These are phyloP conservation scores for Globisporangium cederbergense DNA, from an alignment of 352 stramenopile genomes.

Conservation along the genomic window DNA sequence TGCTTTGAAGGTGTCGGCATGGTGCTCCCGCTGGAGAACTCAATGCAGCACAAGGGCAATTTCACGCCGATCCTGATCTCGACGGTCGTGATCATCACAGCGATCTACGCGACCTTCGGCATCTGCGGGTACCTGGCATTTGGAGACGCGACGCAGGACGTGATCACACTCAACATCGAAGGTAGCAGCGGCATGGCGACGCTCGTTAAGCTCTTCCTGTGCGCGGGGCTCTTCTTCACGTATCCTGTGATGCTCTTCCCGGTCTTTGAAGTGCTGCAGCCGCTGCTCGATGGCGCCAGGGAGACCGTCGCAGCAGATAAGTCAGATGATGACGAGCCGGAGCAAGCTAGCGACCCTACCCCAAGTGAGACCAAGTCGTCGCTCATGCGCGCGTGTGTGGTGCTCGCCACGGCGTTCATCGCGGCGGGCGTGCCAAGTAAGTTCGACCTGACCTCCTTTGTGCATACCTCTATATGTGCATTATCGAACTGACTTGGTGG, in stretches of 20 bases:
- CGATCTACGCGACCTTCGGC: slow-evolving; percentile 87
- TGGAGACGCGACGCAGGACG: slow-evolving; percentile 70
- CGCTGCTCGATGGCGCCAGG: slow-evolving; percentile 28
- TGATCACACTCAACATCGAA: slow-evolving; percentile 89
- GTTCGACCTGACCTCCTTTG: background rate
- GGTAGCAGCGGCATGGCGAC: slow-evolving; percentile 48
- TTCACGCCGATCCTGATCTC: slow-evolving; percentile 73
- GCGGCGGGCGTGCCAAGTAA: slow-evolving; percentile 73
- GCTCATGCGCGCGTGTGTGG: slow-evolving; percentile 52
- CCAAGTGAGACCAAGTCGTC: slow-evolving; percentile 26
- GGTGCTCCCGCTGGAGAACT: slow-evolving; percentile 86
- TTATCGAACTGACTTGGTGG: background rate
- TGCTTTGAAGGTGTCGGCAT: slow-evolving; percentile 90
- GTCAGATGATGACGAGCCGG: background rate
- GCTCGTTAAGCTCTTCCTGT: slow-evolving; percentile 87
- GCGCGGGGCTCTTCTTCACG: slow-evolving; percentile 88
- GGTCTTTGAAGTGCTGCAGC: slow-evolving; percentile 76
- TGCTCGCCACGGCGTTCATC: slow-evolving; percentile 75
- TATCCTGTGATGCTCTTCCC: slow-evolving; percentile 94
- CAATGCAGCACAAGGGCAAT: slow-evolving; percentile 67
- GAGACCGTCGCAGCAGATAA: slow-evolving; percentile 4
- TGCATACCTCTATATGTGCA: background rate
- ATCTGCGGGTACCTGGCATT: slow-evolving; percentile 87
- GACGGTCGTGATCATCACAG: slow-evolving; percentile 79
- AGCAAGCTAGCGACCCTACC: background rate